Evolutionary conservation across 2,329 filamentous ascomycete genomes (phyloP), one percentile per base, ranked within the genome.

Genomic region (Lasiodiplodia gonubiensis): DNA sequence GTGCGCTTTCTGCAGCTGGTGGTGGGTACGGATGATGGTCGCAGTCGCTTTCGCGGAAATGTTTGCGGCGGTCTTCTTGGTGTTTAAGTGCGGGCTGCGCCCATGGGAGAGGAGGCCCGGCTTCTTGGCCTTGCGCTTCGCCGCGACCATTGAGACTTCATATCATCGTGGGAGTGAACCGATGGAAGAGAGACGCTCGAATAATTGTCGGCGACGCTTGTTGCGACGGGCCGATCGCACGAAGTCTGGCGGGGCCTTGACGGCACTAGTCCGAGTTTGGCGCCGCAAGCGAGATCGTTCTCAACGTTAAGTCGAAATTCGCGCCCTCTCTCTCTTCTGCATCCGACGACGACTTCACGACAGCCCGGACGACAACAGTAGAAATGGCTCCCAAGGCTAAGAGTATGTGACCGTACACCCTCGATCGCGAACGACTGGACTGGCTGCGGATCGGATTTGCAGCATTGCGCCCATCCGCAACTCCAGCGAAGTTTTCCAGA

Each of bases 11-110:
- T 87, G 82, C 53, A 89, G 81, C 66, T 81, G 82, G 71, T 90
- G 88, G 76, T 89, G 87, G 37, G 82, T 82, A 53, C 85, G 83
- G 69, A 90, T 89, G 37, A 88, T 80, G 53, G 81, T 84, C 55
- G 87, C 81, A 2, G 86, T 88, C 25, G 84, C 83, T 74, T 85
- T 86, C 16, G 87, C 83, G 18, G 86, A 88, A 68, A 89, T 79
- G 1, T 74, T 76, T 3, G 78, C 71, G 59, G 76, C 71, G 39
- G 77, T 71, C 59, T 79, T 80, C 39, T 67, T 42, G 4, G 71
- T 71, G n/a, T 70, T 73, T 46, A 70, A 71, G 21, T 71, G 57
- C 0, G 77, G 77, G 18, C 77, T 77, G 2, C 78, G 72, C 3
- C 77, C 76, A 68, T 74, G 73, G 30, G 78, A 75, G 21, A 80